Conservation (phyloP, 192 early-diverging fungal species). For the Polychytrium aggregatum region DNA sequence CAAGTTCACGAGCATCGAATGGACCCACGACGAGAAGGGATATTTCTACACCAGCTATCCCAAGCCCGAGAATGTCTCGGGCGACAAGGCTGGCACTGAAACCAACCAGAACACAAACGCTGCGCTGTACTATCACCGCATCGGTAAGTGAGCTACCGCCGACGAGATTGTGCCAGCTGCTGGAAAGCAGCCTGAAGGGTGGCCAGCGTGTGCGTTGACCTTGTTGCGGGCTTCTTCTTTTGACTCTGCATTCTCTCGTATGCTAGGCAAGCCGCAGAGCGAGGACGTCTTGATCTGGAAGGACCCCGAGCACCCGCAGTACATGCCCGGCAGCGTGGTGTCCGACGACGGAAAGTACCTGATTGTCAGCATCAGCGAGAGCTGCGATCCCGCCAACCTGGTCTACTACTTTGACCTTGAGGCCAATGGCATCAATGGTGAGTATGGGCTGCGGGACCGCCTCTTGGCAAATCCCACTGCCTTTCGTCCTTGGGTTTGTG, state of each 20-base stretch:
- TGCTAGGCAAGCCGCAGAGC: slow-evolving; percentile 40
- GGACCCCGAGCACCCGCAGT: slow-evolving; percentile 34
- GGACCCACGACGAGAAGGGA: slow-evolving; percentile 59
- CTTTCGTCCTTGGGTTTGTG: too few relatives aligned
- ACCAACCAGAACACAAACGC: slow-evolving; percentile 37
- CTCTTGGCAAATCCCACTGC: too few relatives aligned
- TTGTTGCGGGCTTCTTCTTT: too few relatives aligned
- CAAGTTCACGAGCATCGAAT: slow-evolving; percentile 45
- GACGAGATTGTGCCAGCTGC: not conserved
- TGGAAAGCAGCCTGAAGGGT: too few relatives aligned
- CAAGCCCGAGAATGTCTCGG: slow-evolving; percentile 13
- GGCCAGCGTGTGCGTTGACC: too few relatives aligned
- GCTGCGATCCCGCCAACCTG: slow-evolving; percentile 35
- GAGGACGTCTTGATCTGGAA: slow-evolving; percentile 48
- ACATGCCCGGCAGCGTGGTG: slow-evolving; percentile 11
- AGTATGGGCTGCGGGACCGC: too few relatives aligned
- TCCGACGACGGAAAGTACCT: slow-evolving; percentile 53
- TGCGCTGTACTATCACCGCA: slow-evolving; percentile 38
- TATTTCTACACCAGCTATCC: slow-evolving; percentile 55
- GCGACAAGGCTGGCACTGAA: slow-evolving; percentile 44
- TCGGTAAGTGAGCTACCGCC: slow-evolving; percentile 8
- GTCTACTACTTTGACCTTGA: slow-evolving; percentile 29
- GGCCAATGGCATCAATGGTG: slow-evolving; percentile 4
- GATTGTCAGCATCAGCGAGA: slow-evolving; percentile 28
- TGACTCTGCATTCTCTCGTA: too few relatives aligned